Evolutionary conservation across 2,329 filamentous ascomycete genomes (phyloP).

Genomic region (Calonectria hawksworthii): DNA sequence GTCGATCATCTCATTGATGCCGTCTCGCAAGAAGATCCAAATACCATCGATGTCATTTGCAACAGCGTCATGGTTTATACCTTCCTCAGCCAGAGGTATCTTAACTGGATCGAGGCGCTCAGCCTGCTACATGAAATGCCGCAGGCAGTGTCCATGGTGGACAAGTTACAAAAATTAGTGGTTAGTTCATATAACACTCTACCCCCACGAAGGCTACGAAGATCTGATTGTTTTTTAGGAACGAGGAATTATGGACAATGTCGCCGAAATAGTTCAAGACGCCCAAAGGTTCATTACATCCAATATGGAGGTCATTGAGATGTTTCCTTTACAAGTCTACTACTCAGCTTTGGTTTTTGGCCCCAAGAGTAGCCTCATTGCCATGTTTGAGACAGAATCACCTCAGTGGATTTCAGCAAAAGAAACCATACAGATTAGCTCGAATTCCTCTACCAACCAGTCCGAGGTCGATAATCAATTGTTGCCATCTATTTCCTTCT

Average conservation of each 20-base stretch:
- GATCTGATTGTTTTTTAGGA: neutral
- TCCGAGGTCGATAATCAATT: no score
- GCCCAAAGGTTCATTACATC: constrained; percentile 1
- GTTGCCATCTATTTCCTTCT: neutral
- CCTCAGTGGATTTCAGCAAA: neutral
- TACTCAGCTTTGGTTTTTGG: neutral
- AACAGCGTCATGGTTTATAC: neutral
- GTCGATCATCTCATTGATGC: constrained; percentile 32
- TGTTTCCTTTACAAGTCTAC: neutral
- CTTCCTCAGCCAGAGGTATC: constrained; percentile 19
- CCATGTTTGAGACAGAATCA: neutral
- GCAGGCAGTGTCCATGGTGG: neutral
- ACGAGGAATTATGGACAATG: neutral
- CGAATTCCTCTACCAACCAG: neutral
- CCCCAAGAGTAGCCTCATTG: neutral
- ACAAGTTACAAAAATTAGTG: neutral
- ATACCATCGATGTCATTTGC: neutral
- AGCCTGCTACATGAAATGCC: constrained; percentile 48
- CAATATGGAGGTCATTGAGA: neutral
- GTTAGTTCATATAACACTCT: no score
- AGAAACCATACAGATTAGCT: neutral
- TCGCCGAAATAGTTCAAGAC: neutral
- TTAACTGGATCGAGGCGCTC: constrained; percentile 61
- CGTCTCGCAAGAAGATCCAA: neutral
- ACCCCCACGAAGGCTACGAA: no score